Evolutionary conservation across 2,329 filamentous ascomycete genomes (phyloP).

Genomic region (Fusarium miscanthi): DNA sequence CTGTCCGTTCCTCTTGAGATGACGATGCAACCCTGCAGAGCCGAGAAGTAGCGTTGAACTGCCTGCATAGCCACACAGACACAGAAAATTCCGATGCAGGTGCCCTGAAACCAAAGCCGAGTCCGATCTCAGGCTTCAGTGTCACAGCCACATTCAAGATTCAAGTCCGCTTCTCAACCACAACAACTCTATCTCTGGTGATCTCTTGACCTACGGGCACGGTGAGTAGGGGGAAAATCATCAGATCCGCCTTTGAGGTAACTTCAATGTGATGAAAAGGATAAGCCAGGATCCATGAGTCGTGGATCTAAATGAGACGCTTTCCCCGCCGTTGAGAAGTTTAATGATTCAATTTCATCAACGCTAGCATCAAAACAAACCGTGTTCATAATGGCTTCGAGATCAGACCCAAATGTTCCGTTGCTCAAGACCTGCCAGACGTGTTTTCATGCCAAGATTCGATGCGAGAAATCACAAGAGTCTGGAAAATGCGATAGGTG

Average conservation of each 20-base stretch:
- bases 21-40: slow-evolving; percentile 4
- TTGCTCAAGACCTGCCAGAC: slow-evolving; percentile 50
- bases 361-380: background rate
- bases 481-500: slow-evolving; percentile 49
- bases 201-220: slow-evolving; percentile 12
- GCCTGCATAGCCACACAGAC: slow-evolving; percentile 1
- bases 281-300: background rate
- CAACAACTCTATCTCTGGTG: background rate
- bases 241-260: background rate
- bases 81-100: background rate
- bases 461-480: slow-evolving; percentile 50
- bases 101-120: slow-evolving; percentile 8
- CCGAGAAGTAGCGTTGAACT: background rate
- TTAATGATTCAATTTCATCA: slow-evolving; percentile 1
- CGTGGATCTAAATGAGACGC: slow-evolving; percentile 14
- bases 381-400: slow-evolving; percentile 22
- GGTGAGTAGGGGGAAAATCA: background rate
- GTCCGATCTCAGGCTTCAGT: background rate
- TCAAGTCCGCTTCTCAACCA: slow-evolving; percentile 14
- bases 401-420: slow-evolving; percentile 11
- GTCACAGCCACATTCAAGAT: slow-evolving; percentile 14
- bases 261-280: slow-evolving; percentile 2
- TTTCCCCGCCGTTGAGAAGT: slow-evolving; percentile 15
- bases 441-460: slow-evolving; percentile 52
- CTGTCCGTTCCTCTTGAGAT: background rate